phyloP scores from a whole-genome alignment of 2,329 filamentous ascomycete genomes.

The Alternaria arbusti region DNA sequence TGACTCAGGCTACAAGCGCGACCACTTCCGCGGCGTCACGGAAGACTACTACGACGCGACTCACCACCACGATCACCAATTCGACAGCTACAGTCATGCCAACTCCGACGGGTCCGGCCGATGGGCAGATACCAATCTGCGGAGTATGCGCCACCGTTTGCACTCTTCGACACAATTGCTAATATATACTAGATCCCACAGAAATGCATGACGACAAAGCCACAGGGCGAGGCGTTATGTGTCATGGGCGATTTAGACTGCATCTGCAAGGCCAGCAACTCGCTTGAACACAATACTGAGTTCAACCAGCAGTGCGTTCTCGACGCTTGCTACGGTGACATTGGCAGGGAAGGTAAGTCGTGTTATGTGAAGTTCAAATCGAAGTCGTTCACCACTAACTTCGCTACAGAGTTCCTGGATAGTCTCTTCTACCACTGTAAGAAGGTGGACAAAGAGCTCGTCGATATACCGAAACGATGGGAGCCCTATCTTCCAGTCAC shows the following conservation, averaged over 20 bases:
- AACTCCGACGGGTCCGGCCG: not conserved
- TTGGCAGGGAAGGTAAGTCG: constrained; percentile 12
- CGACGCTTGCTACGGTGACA: constrained; percentile 15
- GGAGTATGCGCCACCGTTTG: not conserved
- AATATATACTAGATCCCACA: constrained; percentile 8
- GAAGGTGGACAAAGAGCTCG: not conserved
- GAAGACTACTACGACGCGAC: not conserved
- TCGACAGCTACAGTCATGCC: not conserved
- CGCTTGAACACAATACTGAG: constrained; percentile 13
- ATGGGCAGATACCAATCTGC: constrained; percentile 14
- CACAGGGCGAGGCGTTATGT: constrained; percentile 7
- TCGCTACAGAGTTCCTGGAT: constrained; percentile 16
- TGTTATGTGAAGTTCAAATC: not conserved
- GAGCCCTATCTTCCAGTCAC: constrained; percentile 12
- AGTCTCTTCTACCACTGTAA: constrained; percentile 17
- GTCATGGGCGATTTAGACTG: constrained; percentile 14
- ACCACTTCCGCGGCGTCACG: not conserved
- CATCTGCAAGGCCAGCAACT: constrained; percentile 23
- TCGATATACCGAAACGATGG: constrained; percentile 18
- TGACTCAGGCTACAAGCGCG: not conserved
- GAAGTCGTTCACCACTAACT: not conserved
- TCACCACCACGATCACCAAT: not conserved
- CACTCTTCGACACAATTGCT: not conserved
- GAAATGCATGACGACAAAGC: constrained; percentile 12
- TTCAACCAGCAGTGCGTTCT: constrained; percentile 22